Conservation (phyloP, 495 filamentous ascomycete genomes). For the Tuber aestivum region DNA sequence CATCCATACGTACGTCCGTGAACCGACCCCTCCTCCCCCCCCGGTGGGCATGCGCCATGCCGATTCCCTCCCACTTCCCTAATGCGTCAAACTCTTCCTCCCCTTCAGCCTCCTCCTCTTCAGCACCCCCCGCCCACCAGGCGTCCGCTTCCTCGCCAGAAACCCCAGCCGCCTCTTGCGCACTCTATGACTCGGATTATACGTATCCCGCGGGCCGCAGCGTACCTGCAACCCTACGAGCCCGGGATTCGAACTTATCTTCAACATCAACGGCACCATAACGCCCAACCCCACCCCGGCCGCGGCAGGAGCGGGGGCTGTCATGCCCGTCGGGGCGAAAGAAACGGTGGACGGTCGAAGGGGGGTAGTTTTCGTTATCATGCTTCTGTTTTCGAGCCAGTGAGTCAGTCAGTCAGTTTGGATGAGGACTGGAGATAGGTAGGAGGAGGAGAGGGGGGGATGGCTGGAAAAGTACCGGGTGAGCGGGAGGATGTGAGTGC, state of each 20-base stretch:
- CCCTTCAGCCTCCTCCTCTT: constrained; percentile 56
- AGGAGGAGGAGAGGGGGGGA: neutral
- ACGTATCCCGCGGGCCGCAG: constrained; percentile 57
- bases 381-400: neutral
- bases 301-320: constrained; percentile 33
- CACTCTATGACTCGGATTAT: constrained; percentile 60
- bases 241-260: constrained; percentile 51
- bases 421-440: neutral
- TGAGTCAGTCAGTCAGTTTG: too few species aligned
- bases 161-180: constrained; percentile 68
- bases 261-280: constrained; percentile 49
- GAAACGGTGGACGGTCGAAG: constrained; percentile 43
- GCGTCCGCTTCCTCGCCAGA: constrained; percentile 53
- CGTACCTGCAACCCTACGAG: constrained; percentile 49
- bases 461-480: neutral
- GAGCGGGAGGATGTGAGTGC: neutral
- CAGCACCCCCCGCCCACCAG: constrained; percentile 55
- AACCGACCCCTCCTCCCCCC: neutral
- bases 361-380: constrained; percentile 14
- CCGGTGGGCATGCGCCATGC: neutral
- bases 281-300: constrained; percentile 38
- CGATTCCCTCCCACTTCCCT: constrained; percentile 12
- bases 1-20: neutral
- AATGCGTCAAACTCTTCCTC: constrained; percentile 59
- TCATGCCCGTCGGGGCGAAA: constrained; percentile 40